Percentiles rank a stretch among this genome's conserved stretches.
phyloP scores from a whole-genome alignment of 2,329 filamentous ascomycete species.

The Emmonsia crescens region DNA sequence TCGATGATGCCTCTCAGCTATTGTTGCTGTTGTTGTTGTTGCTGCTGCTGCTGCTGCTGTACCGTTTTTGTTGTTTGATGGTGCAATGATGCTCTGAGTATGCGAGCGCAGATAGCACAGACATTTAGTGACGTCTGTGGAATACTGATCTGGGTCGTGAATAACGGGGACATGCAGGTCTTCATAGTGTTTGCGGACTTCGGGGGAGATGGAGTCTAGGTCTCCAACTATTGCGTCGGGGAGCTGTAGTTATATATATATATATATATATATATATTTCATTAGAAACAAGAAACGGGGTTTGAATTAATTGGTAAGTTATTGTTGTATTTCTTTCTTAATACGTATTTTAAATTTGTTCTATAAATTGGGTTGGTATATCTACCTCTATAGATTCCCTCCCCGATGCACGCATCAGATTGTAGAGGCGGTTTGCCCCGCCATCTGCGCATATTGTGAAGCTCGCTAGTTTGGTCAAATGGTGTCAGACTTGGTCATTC shows the following conservation, averaged over 20 bases:
- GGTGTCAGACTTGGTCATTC: background rate
- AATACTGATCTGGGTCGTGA: constrained; percentile 67
- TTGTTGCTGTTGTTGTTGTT: constrained; percentile 10
- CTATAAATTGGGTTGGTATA: background rate
- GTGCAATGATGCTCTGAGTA: constrained; percentile 17
- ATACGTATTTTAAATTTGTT: background rate
- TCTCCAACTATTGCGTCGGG: constrained; percentile 76
- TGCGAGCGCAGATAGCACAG: constrained; percentile 47
- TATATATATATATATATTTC: too few relatives aligned
- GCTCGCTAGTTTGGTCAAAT: constrained; percentile 37
- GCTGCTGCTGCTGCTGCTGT: constrained; percentile 2
- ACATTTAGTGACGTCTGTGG: constrained; percentile 85
- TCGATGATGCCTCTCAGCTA: too few relatives aligned
- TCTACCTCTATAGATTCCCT: constrained; percentile 24
- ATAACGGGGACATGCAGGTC: constrained; percentile 51
- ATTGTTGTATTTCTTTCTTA: background rate
- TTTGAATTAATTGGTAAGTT: background rate
- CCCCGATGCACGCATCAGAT: constrained; percentile 33
- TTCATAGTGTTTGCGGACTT: constrained; percentile 57
- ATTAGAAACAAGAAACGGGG: background rate
- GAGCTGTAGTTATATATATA: too few relatives aligned
- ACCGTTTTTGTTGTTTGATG: background rate
- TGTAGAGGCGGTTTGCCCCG: constrained; percentile 66
- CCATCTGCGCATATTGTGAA: constrained; percentile 78
- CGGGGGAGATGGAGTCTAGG: constrained; percentile 65